Evolutionary conservation across 2,329 filamentous ascomycete genomes (phyloP), one percentile per base, ranked within the genome.

Genomic region (Coniochaeta hoffmannii): DNA sequence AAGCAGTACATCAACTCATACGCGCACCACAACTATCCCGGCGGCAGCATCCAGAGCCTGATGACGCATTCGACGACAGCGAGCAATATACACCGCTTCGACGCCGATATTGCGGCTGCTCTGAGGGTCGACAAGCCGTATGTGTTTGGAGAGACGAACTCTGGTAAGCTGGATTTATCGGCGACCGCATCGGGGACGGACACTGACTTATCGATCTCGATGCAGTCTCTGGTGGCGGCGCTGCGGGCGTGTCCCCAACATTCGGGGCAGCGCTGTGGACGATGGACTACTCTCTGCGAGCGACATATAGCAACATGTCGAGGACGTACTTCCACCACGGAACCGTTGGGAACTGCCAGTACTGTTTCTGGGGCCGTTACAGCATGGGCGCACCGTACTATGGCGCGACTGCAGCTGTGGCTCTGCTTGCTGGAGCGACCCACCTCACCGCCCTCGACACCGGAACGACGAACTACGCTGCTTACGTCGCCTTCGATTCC

Each of bases 311-410:
- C 61, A 70, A 70, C 58, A 68, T 74, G 34, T 68, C 69, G 14
- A 65, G 69, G n/a, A 65, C 66, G 0, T 80, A 78, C 59, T 81
- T 79, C 68, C 78, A 81, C 61, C 74, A 76, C 12, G 73, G 77
- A 14, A 81, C 78, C 0, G 72, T 81, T 9, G 77, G 76, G 3
- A 76, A 78, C 61, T 80, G 77, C 58, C 71, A 73, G 58, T 78
- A 78, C 61, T 76, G 73, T 63, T 77, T 72, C 68, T 51, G 49
- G 49, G 49, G 49, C 28, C n/a, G 28, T 14, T 76, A 78, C 59
- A 69, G 64, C 41, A 79, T 78, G 69, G 76, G 76, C 0, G 70
- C 75, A 0, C 76, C 78, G 0, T 81, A 79, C 61, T 80, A 77
- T 55, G 78, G 78, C 4, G 78, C 77, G 0, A 76, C 75, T 50